Evolutionary conservation across 768 basidiomycete species (phyloP).

Genomic region (Mycena vulgaris): DNA sequence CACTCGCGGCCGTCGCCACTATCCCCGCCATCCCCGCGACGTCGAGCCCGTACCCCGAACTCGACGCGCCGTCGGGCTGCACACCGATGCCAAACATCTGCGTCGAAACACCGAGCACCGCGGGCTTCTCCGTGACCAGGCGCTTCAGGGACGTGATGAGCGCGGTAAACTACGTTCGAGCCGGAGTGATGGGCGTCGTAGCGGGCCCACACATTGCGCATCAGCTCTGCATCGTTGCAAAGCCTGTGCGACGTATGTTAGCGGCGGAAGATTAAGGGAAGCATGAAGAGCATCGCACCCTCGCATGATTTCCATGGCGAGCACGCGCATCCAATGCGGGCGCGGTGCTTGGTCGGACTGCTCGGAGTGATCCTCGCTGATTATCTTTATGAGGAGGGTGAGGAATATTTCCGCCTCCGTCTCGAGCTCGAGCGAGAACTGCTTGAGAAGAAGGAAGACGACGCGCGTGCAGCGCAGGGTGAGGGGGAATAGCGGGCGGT

Average conservation of each 20-base stretch:
- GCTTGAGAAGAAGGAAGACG: constrained; percentile 93
- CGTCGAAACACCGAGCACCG: constrained; percentile 81
- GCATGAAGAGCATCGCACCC: constrained; percentile 64
- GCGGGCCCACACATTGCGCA: constrained; percentile 84
- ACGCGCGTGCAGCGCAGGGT: constrained; percentile 94
- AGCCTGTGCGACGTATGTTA: constrained; percentile 57
- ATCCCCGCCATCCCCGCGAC: constrained; percentile 83
- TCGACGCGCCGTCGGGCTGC: constrained; percentile 51
- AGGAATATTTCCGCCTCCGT: constrained; percentile 92
- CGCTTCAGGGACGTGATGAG: constrained; percentile 90
- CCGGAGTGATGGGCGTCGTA: constrained; percentile 77
- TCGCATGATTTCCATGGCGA: constrained; percentile 94
- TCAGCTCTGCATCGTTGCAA: constrained; percentile 85
- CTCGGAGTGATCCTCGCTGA: constrained; percentile 66
- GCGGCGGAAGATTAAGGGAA: background rate
- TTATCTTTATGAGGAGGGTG: constrained; percentile 76
- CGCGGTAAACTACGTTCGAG: constrained; percentile 81
- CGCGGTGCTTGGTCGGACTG: constrained; percentile 53
- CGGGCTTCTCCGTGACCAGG: constrained; percentile 90
- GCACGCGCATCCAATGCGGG: constrained; percentile 90
- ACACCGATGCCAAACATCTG: constrained; percentile 90
- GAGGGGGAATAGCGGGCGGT: constrained; percentile 87
- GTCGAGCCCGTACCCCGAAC: constrained; percentile 71
- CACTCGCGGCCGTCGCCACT: constrained; percentile 87
- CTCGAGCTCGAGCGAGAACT: constrained; percentile 85